These are phyloP conservation scores for Tagetes erecta DNA, from an alignment of 129 eudicot species.

Conservation along the genomic window DNA sequence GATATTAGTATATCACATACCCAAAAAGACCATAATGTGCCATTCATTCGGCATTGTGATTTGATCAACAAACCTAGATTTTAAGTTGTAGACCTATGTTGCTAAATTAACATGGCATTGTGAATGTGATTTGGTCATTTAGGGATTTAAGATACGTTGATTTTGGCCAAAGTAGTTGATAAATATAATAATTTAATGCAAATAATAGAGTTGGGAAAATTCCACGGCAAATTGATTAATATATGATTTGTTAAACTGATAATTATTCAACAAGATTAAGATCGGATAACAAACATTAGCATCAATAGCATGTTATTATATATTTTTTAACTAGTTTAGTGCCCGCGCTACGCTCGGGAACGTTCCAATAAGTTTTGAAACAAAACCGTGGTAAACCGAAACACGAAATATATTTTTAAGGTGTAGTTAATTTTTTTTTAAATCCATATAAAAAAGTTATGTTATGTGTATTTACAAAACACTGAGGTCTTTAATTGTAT, in stretches of 20 bases:
- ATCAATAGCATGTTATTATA: background rate
- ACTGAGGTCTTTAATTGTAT: no score
- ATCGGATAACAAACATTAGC: constrained; percentile 29
- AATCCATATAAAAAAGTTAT: no score
- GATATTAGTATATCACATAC: background rate
- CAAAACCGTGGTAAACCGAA: background rate
- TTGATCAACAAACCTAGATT: background rate
- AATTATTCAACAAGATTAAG: constrained; percentile 35
- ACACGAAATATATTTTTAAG: no score
- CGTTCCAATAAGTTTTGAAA: no score
- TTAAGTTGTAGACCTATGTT: constrained; percentile 1
- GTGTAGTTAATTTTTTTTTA: no score
- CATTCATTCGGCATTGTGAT: background rate
- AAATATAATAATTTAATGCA: background rate
- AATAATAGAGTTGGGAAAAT: constrained; percentile 39
- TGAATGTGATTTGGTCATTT: constrained; percentile 25
- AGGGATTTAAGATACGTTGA: constrained; percentile 2
- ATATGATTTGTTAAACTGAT: background rate
- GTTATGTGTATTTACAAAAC: no score
- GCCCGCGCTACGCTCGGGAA: no score
- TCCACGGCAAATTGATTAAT: constrained; percentile 26
- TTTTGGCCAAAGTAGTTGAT: constrained; percentile 33
- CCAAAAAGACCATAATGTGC: constrained; percentile 13
- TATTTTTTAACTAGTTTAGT: background rate
- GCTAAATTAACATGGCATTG: background rate